These are phyloP conservation scores for Kentomonas sorsogonicus DNA, from an alignment of 208 protist species.

Conservation along the genomic window DNA sequence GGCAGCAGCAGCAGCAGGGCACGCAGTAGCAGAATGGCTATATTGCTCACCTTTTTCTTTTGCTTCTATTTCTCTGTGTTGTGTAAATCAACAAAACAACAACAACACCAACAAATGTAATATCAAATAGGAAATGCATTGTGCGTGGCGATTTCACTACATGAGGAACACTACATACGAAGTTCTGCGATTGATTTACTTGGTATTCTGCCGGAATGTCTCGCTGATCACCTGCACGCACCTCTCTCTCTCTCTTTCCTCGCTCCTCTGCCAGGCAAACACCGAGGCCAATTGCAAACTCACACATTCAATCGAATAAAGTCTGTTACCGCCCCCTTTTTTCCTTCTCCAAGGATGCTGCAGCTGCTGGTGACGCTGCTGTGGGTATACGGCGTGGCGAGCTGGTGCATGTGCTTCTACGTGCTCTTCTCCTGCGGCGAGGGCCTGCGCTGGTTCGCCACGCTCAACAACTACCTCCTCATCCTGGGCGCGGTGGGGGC, in stretches of 20 bases:
- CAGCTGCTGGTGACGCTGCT: constrained; percentile 28
- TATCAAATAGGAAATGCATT: too few relatives aligned
- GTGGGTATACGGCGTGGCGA: constrained; percentile 71
- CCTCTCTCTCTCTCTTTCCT: neutral
- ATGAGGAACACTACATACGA: neutral
- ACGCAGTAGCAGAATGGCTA: neutral
- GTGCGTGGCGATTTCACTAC: neutral
- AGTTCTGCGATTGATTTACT: constrained; percentile 4
- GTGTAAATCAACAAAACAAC: neutral
- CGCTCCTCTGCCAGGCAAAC: neutral
- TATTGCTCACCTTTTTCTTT: neutral
- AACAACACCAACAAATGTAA: neutral
- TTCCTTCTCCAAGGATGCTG: constrained; percentile 26
- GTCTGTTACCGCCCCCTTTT: too few relatives aligned
- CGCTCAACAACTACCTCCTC: constrained; percentile 70
- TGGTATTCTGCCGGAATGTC: constrained; percentile 1
- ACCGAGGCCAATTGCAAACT: too few relatives aligned
- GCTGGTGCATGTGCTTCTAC: constrained; percentile 89
- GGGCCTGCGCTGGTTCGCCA: constrained; percentile 72
- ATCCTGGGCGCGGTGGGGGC: constrained; percentile 58
- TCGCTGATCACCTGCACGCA: neutral
- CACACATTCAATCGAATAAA: too few relatives aligned
- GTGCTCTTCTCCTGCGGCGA: constrained; percentile 82
- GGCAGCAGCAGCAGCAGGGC: too few relatives aligned
- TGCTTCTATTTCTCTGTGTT: neutral